Evolutionary conservation across 305 asterid genomes (phyloP).

Genomic region (Fraxinus greggii): DNA sequence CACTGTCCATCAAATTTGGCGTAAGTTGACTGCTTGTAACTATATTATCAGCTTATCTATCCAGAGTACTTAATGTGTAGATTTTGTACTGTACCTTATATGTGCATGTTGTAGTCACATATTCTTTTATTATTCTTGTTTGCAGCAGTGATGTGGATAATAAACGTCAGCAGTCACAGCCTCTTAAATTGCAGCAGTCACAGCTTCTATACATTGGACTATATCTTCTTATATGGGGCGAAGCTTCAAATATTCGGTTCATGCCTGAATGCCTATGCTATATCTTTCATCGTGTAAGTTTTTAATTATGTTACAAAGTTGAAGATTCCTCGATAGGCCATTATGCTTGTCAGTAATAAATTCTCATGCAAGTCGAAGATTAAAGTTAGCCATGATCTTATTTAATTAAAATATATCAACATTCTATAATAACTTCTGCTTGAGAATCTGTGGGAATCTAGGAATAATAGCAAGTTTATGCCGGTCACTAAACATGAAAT

Average conservation of each 20-base stretch:
- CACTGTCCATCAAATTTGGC: conserved; percentile 56
- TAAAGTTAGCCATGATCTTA: not conserved
- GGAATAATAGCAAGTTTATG: conserved; percentile 4
- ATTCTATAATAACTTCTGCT: not conserved
- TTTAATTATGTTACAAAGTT: conserved; percentile 14
- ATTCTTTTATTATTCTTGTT: conserved; percentile 16
- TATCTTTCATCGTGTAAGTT: conserved; percentile 84
- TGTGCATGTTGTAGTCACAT: conserved; percentile 13
- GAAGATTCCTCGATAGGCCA: conserved; percentile 18
- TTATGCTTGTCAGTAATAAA: not conserved
- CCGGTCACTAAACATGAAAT: not conserved
- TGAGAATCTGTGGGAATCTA: not conserved
- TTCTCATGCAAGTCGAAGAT: not conserved
- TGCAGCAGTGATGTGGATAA: conserved; percentile 57
- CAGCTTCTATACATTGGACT: conserved; percentile 94
- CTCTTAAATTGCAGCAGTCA: conserved; percentile 64
- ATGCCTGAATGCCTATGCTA: conserved; percentile 99
- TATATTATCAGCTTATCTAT: conserved; percentile 20
- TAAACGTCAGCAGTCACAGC: conserved; percentile 76
- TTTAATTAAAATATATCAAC: not conserved
- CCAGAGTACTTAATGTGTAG: conserved; percentile 1
- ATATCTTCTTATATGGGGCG: conserved; percentile 99
- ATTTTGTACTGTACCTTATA: not conserved
- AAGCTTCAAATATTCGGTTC: conserved; percentile 96
- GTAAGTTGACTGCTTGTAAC: conserved; percentile 52